Evolutionary conservation across 148 eudicot species (phyloP).

Genomic region (Tetragonia tetragonoides): DNA sequence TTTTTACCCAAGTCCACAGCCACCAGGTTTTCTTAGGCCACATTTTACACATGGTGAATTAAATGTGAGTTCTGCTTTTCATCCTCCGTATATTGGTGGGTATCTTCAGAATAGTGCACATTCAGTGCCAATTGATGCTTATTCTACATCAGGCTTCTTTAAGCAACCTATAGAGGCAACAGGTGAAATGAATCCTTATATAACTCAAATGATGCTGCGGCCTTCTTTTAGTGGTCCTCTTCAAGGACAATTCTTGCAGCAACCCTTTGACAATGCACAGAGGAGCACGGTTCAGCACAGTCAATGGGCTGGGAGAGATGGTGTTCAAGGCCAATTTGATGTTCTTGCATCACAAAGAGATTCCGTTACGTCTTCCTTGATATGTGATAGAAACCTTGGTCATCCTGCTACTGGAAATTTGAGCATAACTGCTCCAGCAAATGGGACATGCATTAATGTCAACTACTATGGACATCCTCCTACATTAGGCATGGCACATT

Average conservation of each 20-base stretch:
- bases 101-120: conserved; percentile 17
- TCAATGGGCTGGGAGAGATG: neutral
- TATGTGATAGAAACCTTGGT: conserved; percentile 5
- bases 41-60: conserved; percentile 26
- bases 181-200: conserved; percentile 22
- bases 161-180: conserved; percentile 26
- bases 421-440: conserved; percentile 7
- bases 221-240: conserved; percentile 26
- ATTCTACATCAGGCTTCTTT: conserved; percentile 9
- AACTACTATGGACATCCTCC: conserved; percentile 27
- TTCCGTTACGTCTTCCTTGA: conserved; percentile 5
- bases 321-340: conserved; percentile 12
- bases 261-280: conserved; percentile 5
- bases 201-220: conserved; percentile 25
- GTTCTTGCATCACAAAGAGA: conserved; percentile 13
- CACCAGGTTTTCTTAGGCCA: conserved; percentile 21
- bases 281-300: conserved; percentile 11
- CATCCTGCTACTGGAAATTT: conserved; percentile 13
- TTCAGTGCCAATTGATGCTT: conserved; percentile 24
- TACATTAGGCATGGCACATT: conserved; percentile 16
- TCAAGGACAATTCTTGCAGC: conserved; percentile 37
- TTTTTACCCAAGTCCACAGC: conserved; percentile 21
- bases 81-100: conserved; percentile 30
- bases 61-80: conserved; percentile 6
- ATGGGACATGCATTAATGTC: conserved; percentile 4